Evolutionary conservation across 441 rosid genomes (phyloP), one percentile per base, ranked within the genome.

Genomic region (Bocquillonia castaneifolia): DNA sequence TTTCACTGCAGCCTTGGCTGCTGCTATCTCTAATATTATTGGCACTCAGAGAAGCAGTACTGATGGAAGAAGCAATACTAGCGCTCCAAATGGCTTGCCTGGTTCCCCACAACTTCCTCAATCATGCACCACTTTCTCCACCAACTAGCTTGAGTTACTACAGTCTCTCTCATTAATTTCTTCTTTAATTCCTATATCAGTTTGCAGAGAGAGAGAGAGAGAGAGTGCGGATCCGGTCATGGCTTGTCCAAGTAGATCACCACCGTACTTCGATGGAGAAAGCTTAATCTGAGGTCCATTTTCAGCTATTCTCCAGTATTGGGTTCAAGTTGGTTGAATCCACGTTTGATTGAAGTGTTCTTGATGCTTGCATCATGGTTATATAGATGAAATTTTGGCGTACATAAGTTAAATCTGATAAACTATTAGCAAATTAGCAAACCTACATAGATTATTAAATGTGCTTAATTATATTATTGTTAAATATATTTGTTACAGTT

Each of bases 41-140:
- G 88, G 84, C 22, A 61, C 75, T 18, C 75, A 72, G 13, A 68
- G 57, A 36, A 68, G 69, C 58, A 66, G 42, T n/a, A n/a, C n/a
- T 29, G 72, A 76, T 29, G 79, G 76, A 25, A 62, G 56, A 15
- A 63, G 58, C 47, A 72, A 62, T 36, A 59, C 44, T 25, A 67
- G 61, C 31, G 66, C 78, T 6, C 66, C 78, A 54, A 73, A 77
- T 18, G 81, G 59, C 26, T 26, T 72, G 64, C 86, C 91, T 6
- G 85, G 81, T 17, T 86, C 98, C 13, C 90, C 96, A 13, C 93
- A 81, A 71, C 88, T 87, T 82, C 96, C 90, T 62, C 93, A 90
- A 62, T 87, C 93, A 75, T 92, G 95, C 86, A 90, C 93, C 75
- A 90, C 96, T 69, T 88, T 88, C 78, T 88, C 98, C 63, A 83